These are phyloP conservation scores for Mollisiaceae sp. DNA, from an alignment of 2,329 filamentous ascomycete genomes.

Conservation along the genomic window DNA sequence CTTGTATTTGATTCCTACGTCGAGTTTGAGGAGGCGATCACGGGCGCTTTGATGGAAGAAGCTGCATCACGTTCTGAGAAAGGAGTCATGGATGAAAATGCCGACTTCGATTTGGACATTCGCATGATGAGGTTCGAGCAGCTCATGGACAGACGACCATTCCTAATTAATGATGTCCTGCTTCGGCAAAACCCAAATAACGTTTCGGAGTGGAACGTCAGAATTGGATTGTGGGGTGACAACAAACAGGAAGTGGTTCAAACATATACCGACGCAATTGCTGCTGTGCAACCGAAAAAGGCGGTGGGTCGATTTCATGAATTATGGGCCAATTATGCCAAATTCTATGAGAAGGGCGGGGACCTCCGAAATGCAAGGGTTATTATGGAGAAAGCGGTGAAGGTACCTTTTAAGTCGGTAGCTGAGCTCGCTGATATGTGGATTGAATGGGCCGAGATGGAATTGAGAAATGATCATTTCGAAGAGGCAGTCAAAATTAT, in stretches of 20 bases:
- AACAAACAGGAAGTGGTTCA: slow-evolving; percentile 91
- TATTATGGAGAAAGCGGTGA: slow-evolving; percentile 97
- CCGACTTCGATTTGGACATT: slow-evolving; percentile 93
- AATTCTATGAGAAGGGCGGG: slow-evolving; percentile 90
- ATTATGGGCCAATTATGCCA: slow-evolving; percentile 95
- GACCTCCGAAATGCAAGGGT: slow-evolving; percentile 85
- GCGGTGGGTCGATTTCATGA: slow-evolving; percentile 92
- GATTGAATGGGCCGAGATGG: slow-evolving; percentile 99
- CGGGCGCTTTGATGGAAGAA: slow-evolving; percentile 87
- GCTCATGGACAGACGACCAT: slow-evolving; percentile 94
- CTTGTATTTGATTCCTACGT: slow-evolving; percentile 95
- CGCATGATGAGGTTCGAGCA: slow-evolving; percentile 98
- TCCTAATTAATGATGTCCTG: slow-evolving; percentile 94
- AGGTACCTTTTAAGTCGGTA: slow-evolving; percentile 98
- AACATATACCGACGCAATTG: slow-evolving; percentile 93
- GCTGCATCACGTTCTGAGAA: slow-evolving; percentile 81
- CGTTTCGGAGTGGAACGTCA: slow-evolving; percentile 95
- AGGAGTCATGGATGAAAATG: slow-evolving; percentile 76
- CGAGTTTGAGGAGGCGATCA: slow-evolving; percentile 96
- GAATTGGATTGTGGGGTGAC: slow-evolving; percentile 92
- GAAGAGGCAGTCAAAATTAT: slow-evolving; percentile 94
- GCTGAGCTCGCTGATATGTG: slow-evolving; percentile 96
- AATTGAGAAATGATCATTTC: slow-evolving; percentile 93
- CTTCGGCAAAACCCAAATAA: slow-evolving; percentile 96
- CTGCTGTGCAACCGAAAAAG: slow-evolving; percentile 91